Base-by-base conservation (phyloP, 352 stramenopile species). In the Globisporangium spinosum region DNA sequence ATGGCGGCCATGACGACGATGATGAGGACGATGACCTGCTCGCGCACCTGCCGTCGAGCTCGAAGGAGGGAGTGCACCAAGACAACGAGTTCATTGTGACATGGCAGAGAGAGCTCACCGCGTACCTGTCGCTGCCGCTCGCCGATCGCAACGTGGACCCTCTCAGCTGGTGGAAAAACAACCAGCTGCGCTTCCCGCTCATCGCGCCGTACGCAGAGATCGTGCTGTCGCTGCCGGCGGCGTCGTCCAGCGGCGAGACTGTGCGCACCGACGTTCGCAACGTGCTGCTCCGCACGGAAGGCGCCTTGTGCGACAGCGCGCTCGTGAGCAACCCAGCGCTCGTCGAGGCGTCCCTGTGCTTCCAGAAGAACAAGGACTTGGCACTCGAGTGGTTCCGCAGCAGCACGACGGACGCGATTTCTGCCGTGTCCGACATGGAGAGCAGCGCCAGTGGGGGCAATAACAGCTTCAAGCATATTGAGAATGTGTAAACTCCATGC, bases 361-460 rank as follows among this genome's bases (percentile, higher is more conserved):
- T 94, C 69, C 86, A 94, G 68, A 88, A 88, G 73, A 94, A 94
- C 75, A 89, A 89, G 67, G 70, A 87, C 23, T 87, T 79, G 49
- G 86, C 80, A 3, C 61, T 93, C 25, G 86, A 94, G 68, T 91
- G 84, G 82, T 91, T 94, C 77, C 78, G 79, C 62, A 85, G 75
- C 58, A 77, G 76, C 22, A 58, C 71, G 10, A 77, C 65, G 0
- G 57, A 68, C 27, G 59, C 70, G 8, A 54, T 77, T 15, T 66
- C 75, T 4, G 59, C 75, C 3, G 22, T 70, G 20, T 29, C 65
- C 47, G 77, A 88, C 49, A 53, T 78, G 22, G 76, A 84, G 45
- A 78, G 54, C 64, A 58, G 38, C 17, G 43, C 43, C 53, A 64
- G 64, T n/a, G 49, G 43, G 5, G 8, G 29, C 17, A 59, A 43